Evolutionary conservation across 768 basidiomycete genomes (phyloP), one percentile per base, ranked within the genome.

Genomic region (Tephrocybe sp.): DNA sequence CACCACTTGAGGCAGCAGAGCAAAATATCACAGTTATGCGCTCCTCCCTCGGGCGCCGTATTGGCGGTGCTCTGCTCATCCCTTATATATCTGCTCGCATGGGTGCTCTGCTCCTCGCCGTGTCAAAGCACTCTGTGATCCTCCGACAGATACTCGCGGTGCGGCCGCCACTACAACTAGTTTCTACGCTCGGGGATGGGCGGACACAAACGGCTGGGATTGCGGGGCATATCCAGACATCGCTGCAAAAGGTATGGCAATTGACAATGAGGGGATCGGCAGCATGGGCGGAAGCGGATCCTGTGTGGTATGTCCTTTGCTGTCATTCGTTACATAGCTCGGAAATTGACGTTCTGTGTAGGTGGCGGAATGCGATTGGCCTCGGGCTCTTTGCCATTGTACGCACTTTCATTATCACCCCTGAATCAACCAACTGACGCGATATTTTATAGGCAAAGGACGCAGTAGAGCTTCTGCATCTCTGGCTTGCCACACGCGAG

Each of bases 401-500:
- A 62, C 54, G 82, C 62, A 20, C 17, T 17, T 23, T 25, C n/a
- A 34, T 21, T 28, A 28, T 20, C 17, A 9, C 40, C 42, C 36
- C 12, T 30, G 28, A 11, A 6, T 34, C 25, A 41, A 38, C 32
- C 49, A 32, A 20, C 30, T 42, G 17, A 50, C 45, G n/a, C 21
- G 0, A 11, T 11, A 3, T 4, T n/a, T 3, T 34, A 28, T 37
- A 88, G 86, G 79, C 75, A 7, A 87, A 84, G 62, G 89, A 90
- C 51, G 83, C 82, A 44, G 37, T 88, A 1, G 77, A 85, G 33
- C 72, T 91, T 0, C 65, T 86, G 4, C 84, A 90, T 58, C 72
- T 88, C 5, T 87, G 80, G 69, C 75, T 90, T 4, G 75, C 81
- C 5, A 86, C 87, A 61, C 83, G 81, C 15, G 89, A 91, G 61